These are phyloP conservation scores for Dichotomopilus funicola DNA, from an alignment of 2,329 filamentous ascomycete species.

Conservation along the genomic window DNA sequence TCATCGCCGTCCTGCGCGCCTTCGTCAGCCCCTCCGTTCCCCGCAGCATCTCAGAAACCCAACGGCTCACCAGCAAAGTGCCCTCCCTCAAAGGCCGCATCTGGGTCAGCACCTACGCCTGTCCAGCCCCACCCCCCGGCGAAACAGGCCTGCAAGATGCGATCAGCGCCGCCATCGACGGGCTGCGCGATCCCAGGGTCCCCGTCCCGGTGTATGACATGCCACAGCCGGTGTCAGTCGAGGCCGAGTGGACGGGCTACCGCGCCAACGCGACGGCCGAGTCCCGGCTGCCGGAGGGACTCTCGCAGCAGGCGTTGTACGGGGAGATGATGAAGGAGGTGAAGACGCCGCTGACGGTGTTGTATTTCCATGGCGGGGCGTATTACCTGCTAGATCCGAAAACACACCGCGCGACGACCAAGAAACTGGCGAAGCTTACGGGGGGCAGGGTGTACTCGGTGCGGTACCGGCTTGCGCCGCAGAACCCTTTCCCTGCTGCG, in stretches of 20 bases:
- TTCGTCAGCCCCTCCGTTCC: slow-evolving; percentile 46
- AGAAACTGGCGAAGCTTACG: slow-evolving; percentile 58
- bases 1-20: slow-evolving; percentile 63
- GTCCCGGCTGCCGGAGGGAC: slow-evolving; percentile 40
- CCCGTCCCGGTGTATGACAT: slow-evolving; percentile 30
- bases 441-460: slow-evolving; percentile 65
- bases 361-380: slow-evolving; percentile 73
- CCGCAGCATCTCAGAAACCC: slow-evolving; percentile 52
- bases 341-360: slow-evolving; percentile 53
- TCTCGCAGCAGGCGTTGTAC: slow-evolving; percentile 61
- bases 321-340: slow-evolving; percentile 60
- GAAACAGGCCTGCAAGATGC: slow-evolving; percentile 48
- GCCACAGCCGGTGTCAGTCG: slow-evolving; percentile 50
- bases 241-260: slow-evolving; percentile 73
- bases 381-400: slow-evolving; percentile 66
- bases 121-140: slow-evolving; percentile 49
- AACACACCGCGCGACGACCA: slow-evolving; percentile 54
- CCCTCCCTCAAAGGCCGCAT: slow-evolving; percentile 68
- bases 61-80: slow-evolving; percentile 56
- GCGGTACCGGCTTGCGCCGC: slow-evolving; percentile 68
- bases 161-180: slow-evolving; percentile 51
- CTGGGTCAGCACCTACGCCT: slow-evolving; percentile 69
- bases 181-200: slow-evolving; percentile 37
- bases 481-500: slow-evolving; percentile 67
- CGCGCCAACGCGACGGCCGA: slow-evolving; percentile 46